Evolutionary conservation across 192 early-diverging fungal species (phyloP), one percentile per base, ranked within the genome.

Genomic region (Entrophospora sp.): DNA sequence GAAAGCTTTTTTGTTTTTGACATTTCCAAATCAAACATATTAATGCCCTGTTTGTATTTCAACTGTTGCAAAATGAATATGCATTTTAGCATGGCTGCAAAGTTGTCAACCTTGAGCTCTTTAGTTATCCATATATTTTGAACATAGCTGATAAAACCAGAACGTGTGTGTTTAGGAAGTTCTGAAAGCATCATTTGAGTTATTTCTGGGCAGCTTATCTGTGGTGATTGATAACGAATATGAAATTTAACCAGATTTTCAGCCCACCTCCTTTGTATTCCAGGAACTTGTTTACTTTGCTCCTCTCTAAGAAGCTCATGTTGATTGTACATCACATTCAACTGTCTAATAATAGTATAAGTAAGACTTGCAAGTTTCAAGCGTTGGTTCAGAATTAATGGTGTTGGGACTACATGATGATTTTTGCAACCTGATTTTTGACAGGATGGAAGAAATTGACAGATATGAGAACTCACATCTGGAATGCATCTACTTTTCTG

Each of bases 11-110:
- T 6, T 20, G 9, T n/a, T 49, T 49, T 49, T 49, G 48, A 49
- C 14, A 61, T 2, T 18, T 18, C 25, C 40, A 4, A 28, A 45
- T 61, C 3, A 5, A 61, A 45, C 10, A 16, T 45, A 30, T 45
- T 13, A 30, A 61, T 61, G 5, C 27, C 8, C 37, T 2, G 6
- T 30, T 27, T 44, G n/a, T 61, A 37, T 12, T 31, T 37, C 10
- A 61, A n/a, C 42, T 40, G 42, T 3, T 61, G 60, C 42, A 61
- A 31, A 27, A 61, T 3, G 10, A 45, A 32, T 16, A 61, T 61
- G 69, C 66, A n/a, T 74, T 74, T 68, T 48, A 71, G 34, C 35
- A 68, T 31, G 37, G 61, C 13, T 62, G 69, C 18, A 70, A 76
- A 43, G 61, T 76, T 46, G 58, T 49, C 31, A n/a, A 68, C 8